Evolutionary conservation across 2,329 filamentous ascomycete species (phyloP).

Genomic region (Emmonsia crescens): DNA sequence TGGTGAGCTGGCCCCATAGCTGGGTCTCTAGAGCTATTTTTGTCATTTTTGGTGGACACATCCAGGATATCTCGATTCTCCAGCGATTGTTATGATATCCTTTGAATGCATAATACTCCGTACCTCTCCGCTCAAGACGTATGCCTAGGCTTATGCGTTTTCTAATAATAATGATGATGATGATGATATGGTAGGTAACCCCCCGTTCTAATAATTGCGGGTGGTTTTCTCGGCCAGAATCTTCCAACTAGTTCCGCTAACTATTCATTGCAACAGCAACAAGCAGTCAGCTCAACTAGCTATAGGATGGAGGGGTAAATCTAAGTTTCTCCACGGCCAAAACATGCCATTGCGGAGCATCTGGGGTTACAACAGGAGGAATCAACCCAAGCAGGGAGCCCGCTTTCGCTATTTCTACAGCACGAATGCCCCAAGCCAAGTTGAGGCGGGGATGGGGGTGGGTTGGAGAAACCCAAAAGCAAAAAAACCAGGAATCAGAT

Average conservation of each 20-base stretch:
- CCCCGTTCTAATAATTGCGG: neutral
- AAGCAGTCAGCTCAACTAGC: neutral
- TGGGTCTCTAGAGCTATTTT: neutral
- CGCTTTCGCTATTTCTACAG: no score
- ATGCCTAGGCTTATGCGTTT: neutral
- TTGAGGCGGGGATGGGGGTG: no score
- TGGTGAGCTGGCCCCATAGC: neutral
- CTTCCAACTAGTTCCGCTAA: neutral
- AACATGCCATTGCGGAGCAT: neutral
- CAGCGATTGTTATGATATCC: neutral
- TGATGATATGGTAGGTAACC: no score
- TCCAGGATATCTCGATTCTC: neutral
- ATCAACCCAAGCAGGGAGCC: no score
- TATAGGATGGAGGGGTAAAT: neutral
- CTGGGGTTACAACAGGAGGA: no score
- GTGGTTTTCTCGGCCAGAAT: neutral
- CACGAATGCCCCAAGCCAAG: no score
- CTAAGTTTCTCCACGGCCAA: neutral
- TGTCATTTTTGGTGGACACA: neutral
- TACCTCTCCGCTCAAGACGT: neutral
- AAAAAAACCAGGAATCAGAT: neutral
- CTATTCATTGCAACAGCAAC: neutral
- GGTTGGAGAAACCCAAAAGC: neutral
- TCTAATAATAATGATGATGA: no score
- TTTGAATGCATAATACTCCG: no score